phyloP scores from a whole-genome alignment of 2,329 filamentous ascomycete species.

The Scedosporium aurantiacum region DNA sequence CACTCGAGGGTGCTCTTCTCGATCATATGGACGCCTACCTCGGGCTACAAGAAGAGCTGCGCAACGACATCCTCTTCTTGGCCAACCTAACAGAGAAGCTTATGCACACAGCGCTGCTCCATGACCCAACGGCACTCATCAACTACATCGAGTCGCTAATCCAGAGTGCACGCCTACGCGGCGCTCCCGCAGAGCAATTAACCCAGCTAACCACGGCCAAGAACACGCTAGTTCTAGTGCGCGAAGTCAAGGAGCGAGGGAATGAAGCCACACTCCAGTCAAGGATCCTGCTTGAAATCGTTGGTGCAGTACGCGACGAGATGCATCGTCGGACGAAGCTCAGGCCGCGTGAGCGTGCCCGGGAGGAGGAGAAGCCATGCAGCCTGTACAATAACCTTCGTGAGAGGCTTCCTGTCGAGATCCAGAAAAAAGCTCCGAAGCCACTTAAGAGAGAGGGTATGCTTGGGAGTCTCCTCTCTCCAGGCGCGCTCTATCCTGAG shows the following conservation, averaged over 20 bases:
- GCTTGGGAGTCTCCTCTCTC: no score
- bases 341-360: background rate
- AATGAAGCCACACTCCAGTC: background rate
- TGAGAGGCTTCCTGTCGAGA: background rate
- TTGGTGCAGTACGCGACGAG: background rate
- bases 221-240: background rate
- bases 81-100: background rate
- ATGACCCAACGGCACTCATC: no score
- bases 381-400: background rate
- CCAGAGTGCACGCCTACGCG: no score
- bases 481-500: no score
- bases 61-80: background rate
- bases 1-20: background rate
- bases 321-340: background rate
- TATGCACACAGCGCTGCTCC: background rate
- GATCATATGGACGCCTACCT: background rate
- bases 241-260: background rate
- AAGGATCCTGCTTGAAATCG: background rate
- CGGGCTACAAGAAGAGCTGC: background rate
- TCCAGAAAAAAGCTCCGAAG: background rate
- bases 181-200: no score
- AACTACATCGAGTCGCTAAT: no score
- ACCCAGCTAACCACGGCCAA: no score
- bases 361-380: background rate
- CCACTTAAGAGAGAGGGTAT: background rate